Conservation (phyloP, 2,329 filamentous ascomycete genomes). For the Cladosporium phlei region DNA sequence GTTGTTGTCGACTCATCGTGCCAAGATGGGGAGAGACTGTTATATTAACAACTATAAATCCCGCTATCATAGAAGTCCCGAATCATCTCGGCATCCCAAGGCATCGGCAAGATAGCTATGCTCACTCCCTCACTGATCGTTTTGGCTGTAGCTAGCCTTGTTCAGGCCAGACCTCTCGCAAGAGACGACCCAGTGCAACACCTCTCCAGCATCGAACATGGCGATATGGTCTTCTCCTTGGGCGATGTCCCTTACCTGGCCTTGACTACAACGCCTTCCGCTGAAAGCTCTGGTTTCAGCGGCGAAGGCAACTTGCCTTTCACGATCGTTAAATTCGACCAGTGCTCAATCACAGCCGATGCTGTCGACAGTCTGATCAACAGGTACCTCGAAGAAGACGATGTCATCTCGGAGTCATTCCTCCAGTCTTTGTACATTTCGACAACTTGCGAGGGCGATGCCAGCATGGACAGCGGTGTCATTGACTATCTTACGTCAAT, state of each 20-base stretch:
- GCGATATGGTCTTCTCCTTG: background rate
- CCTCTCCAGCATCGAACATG: background rate
- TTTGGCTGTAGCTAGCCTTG: background rate
- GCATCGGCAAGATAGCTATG: background rate
- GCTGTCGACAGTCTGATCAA: background rate
- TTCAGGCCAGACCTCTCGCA: background rate
- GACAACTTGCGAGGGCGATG: conserved; percentile 27
- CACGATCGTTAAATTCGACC: background rate
- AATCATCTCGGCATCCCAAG: background rate
- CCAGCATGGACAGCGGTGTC: conserved; percentile 23
- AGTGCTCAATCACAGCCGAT: background rate
- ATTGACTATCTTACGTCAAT: background rate
- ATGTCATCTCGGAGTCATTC: conserved; percentile 37
- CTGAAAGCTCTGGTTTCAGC: background rate
- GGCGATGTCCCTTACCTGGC: background rate
- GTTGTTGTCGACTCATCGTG: background rate
- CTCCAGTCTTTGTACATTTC: conserved; percentile 23
- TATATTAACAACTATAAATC: background rate
- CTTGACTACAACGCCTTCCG: conserved; percentile 1
- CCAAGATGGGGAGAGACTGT: background rate
- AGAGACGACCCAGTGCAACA: background rate
- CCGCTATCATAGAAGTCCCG: no score
- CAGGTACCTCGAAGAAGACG: conserved; percentile 31
- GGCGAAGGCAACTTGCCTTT: background rate
- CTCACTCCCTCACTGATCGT: background rate